Conservation (phyloP, 2,329 filamentous ascomycete genomes). For the Blumeria graminis region DNA sequence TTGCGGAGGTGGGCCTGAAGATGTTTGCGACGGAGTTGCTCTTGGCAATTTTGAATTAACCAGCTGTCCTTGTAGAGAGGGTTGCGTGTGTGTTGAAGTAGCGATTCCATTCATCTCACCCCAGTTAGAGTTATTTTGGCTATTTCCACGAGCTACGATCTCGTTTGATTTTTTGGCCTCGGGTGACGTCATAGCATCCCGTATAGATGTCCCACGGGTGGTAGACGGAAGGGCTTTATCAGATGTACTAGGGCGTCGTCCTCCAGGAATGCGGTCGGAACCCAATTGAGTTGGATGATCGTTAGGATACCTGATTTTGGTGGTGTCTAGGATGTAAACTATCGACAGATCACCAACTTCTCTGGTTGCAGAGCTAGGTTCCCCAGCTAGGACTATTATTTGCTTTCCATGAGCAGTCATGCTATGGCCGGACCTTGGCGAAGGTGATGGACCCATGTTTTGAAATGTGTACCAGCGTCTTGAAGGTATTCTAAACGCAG, state of each 20-base stretch:
- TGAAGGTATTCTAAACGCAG: conserved; percentile 60
- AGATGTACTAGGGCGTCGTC: conserved; percentile 21
- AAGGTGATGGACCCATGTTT: conserved; percentile 94
- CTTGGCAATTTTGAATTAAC: conserved; percentile 31
- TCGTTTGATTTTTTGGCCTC: conserved; percentile 26
- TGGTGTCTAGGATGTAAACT: conserved; percentile 80
- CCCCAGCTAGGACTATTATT: conserved; percentile 76
- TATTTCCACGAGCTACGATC: conserved; percentile 12
- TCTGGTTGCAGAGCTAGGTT: conserved; percentile 68
- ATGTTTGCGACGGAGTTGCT: conserved; percentile 31
- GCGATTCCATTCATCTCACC: conserved; percentile 15
- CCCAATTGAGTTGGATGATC: conserved; percentile 26
- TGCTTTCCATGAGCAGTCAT: conserved; percentile 92
- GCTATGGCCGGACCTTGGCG: conserved; percentile 79
- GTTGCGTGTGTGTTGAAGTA: conserved; percentile 12
- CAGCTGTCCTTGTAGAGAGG: conserved; percentile 14
- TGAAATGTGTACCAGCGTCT: conserved; percentile 98
- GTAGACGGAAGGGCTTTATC: conserved; percentile 12
- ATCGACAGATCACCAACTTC: conserved; percentile 67
- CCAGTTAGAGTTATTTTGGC: conserved; percentile 17
- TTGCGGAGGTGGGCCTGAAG: conserved; percentile 37
- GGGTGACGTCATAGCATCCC: conserved; percentile 9
- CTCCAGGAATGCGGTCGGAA: conserved; percentile 18
- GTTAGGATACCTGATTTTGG: conserved; percentile 87
- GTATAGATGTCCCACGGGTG: conserved; percentile 10